Evolutionary conservation across 495 filamentous ascomycete genomes (phyloP).

Genomic region (Annulohypoxylon maeteangense): DNA sequence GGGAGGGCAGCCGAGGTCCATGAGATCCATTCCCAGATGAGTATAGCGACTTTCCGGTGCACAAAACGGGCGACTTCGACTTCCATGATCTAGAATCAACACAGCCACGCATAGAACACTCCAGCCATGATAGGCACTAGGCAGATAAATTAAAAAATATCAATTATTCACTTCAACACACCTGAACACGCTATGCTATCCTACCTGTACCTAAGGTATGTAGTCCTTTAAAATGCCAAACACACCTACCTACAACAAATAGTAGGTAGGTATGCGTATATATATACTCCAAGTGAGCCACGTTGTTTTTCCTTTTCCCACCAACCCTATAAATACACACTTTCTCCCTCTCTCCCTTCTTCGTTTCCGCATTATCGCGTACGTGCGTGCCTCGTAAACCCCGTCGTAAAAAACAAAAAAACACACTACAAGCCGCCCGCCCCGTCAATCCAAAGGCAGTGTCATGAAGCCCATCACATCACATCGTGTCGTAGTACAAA

Average conservation of each 20-base stretch:
- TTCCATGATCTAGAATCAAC: not conserved
- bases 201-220: not conserved
- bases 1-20: not conserved
- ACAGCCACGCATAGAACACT: not conserved
- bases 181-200: not conserved
- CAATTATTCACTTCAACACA: not conserved
- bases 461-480: not conserved
- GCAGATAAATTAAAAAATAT: not conserved
- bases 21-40: not conserved
- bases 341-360: not conserved
- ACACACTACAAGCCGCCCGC: not conserved
- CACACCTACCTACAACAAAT: no score
- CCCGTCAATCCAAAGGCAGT: not conserved
- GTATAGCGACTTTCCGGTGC: not conserved
- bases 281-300: not conserved
- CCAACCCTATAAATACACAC: conserved; percentile 15
- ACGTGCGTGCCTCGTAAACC: not conserved
- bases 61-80: no score
- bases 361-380: not conserved
- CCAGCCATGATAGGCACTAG: no score
- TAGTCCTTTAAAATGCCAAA: not conserved
- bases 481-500: not conserved
- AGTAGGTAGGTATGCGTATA: not conserved
- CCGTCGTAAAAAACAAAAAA: not conserved
- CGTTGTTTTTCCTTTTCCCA: conserved; percentile 1